Conservation (phyloP, 2,329 filamentous ascomycete species). For the Cordyceps pruinosa region DNA sequence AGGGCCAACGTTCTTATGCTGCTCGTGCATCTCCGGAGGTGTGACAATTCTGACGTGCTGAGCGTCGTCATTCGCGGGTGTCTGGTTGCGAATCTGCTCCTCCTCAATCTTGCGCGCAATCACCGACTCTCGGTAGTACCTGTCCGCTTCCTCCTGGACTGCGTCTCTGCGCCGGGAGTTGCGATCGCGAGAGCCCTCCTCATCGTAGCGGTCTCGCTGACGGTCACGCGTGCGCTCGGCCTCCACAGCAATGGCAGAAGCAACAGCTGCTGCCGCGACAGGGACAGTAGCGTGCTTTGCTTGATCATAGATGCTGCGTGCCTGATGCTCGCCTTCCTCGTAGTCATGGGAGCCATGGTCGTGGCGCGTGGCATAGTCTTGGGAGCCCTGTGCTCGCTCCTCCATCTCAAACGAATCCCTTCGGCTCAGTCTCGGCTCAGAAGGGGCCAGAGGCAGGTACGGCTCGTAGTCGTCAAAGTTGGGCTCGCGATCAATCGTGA, state of each 20-base stretch:
- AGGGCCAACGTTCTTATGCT: slow-evolving; percentile 34
- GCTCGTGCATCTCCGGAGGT: slow-evolving; percentile 38
- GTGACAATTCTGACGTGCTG: slow-evolving; percentile 43
- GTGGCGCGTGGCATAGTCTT: slow-evolving; percentile 18
- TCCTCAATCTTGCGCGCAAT: slow-evolving; percentile 47
- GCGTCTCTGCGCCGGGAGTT: slow-evolving; percentile 30
- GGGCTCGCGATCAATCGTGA: slow-evolving; percentile 49
- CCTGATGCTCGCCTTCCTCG: slow-evolving; percentile 36
- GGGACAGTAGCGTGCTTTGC: slow-evolving; percentile 42
- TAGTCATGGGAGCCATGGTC: slow-evolving; percentile 22
- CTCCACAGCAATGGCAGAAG: slow-evolving; percentile 39
- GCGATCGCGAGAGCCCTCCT: slow-evolving; percentile 28
- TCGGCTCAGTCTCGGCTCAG: slow-evolving; percentile 37
- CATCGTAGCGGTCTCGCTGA: slow-evolving; percentile 25
- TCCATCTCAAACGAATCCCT: slow-evolving; percentile 43
- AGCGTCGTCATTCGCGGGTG: slow-evolving; percentile 36
- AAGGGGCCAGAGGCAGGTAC: slow-evolving; percentile 22
- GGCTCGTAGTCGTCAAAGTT: slow-evolving; percentile 34
- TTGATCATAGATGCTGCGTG: slow-evolving; percentile 38
- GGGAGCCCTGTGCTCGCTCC: slow-evolving; percentile 19
- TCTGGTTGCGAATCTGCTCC: slow-evolving; percentile 46
- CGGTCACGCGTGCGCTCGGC: slow-evolving; percentile 31
- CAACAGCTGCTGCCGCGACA: slow-evolving; percentile 40
- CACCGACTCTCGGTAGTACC: slow-evolving; percentile 48
- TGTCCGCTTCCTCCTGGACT: slow-evolving; percentile 52